Evolutionary conservation across 108 stramenopile species (phyloP).

Genomic region (Skeletonema menzelii): DNA sequence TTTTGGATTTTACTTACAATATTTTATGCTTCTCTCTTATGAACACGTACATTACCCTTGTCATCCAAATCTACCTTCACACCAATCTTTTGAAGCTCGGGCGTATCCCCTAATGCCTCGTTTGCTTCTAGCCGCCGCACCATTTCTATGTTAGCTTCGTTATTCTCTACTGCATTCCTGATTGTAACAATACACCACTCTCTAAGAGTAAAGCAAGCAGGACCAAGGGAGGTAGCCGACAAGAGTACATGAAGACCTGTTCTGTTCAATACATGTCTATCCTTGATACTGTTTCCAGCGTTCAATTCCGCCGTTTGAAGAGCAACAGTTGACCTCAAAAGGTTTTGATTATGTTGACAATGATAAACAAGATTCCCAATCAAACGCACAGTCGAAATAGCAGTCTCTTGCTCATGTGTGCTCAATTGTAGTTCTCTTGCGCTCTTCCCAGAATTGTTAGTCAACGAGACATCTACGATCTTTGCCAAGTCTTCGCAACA

Average conservation of each 20-base stretch:
- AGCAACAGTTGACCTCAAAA: constrained; percentile 53
- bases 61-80: constrained; percentile 64
- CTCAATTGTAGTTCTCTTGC: constrained; percentile 59
- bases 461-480: constrained; percentile 58
- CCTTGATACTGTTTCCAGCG: background rate
- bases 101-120: constrained; percentile 56
- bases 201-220: constrained; percentile 79
- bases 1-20: background rate
- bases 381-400: constrained; percentile 63
- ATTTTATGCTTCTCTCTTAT: constrained; percentile 10
- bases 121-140: constrained; percentile 73
- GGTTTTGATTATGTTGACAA: constrained; percentile 74
- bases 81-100: constrained; percentile 65
- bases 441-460: constrained; percentile 45
- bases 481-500: constrained; percentile 49
- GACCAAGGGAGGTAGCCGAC: constrained; percentile 72
- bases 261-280: constrained; percentile 14
- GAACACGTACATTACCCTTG: constrained; percentile 64
- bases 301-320: constrained; percentile 24
- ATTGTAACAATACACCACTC: constrained; percentile 90
- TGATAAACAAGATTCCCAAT: constrained; percentile 72
- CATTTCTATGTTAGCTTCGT: constrained; percentile 61
- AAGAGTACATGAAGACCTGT: constrained; percentile 77
- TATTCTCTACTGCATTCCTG: constrained; percentile 73
- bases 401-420: constrained; percentile 56